phyloP scores from a whole-genome alignment of 345 rosid species.

The Ceriops zippeliana region DNA sequence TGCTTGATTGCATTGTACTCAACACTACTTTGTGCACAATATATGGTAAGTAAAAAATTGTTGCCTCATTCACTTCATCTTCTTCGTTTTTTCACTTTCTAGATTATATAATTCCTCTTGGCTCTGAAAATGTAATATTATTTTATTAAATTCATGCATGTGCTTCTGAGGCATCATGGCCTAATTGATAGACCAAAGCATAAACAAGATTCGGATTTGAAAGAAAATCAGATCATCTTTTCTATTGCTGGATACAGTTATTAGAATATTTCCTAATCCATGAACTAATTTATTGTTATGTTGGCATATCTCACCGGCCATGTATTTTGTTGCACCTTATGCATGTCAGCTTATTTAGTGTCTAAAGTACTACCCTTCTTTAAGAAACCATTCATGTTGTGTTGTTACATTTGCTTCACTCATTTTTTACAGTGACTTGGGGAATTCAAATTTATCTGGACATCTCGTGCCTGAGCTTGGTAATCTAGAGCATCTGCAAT shows the following conservation, averaged over 20 bases:
- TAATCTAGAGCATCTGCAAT: constrained; percentile 72
- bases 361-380: neutral
- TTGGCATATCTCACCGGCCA: neutral
- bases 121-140: too few species aligned
- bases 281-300: neutral
- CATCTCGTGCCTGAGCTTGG: constrained; percentile 76
- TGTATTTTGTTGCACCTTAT: neutral
- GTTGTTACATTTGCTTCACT: neutral
- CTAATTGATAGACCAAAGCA: too few species aligned
- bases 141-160: too few species aligned
- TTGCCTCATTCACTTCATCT: too few species aligned
- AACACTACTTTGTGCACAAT: too few species aligned
- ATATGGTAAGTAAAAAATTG: too few species aligned
- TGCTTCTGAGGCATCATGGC: too few species aligned
- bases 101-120: too few species aligned
- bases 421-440: constrained; percentile 58
- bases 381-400: neutral
- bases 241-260: neutral
- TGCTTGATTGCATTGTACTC: too few species aligned
- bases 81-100: too few species aligned
- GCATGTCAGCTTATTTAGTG: neutral
- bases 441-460: constrained; percentile 67
- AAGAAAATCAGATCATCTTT: too few species aligned
- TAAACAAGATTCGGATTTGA: too few species aligned
- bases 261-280: neutral